These are phyloP conservation scores for Lenzites betulinus DNA, from an alignment of 768 basidiomycete species.

Conservation along the genomic window DNA sequence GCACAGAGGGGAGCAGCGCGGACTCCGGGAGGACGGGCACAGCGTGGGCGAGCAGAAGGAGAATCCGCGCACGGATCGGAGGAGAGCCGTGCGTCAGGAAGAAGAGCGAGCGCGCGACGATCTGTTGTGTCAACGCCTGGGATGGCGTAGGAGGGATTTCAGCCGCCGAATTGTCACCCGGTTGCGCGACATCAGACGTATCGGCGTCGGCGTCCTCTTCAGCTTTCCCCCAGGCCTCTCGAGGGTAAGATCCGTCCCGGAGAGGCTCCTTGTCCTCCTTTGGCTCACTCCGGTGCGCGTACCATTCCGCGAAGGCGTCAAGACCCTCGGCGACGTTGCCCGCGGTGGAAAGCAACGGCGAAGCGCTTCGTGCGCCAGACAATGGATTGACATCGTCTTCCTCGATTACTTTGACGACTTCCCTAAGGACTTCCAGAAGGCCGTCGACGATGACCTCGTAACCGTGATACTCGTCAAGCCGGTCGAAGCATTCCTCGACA, in stretches of 20 bases:
- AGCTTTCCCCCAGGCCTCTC: slow-evolving; percentile 53
- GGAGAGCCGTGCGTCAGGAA: slow-evolving; percentile 92
- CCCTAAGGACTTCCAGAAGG: slow-evolving; percentile 81
- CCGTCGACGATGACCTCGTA: slow-evolving; percentile 87
- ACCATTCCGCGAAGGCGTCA: slow-evolving; percentile 66
- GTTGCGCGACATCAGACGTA: slow-evolving; percentile 24
- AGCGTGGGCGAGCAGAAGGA: slow-evolving; percentile 72
- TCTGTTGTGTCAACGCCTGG: slow-evolving; percentile 79
- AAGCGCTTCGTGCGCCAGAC: slow-evolving; percentile 14
- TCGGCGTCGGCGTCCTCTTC: slow-evolving; percentile 28
- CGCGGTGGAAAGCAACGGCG: not conserved
- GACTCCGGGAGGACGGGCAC: slow-evolving; percentile 72
- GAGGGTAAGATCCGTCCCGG: slow-evolving; percentile 57
- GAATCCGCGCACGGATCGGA: slow-evolving; percentile 80
- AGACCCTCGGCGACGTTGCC: slow-evolving; percentile 37
- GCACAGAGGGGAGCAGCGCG: slow-evolving; percentile 80
- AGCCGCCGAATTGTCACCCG: slow-evolving; percentile 41
- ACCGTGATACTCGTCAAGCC: slow-evolving; percentile 94
- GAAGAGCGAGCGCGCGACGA: slow-evolving; percentile 82
- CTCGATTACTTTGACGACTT: slow-evolving; percentile 81
- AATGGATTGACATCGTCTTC: slow-evolving; percentile 44
- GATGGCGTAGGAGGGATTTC: slow-evolving; percentile 62
- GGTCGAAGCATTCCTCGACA: slow-evolving; percentile 96
- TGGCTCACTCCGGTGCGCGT: slow-evolving; percentile 47
- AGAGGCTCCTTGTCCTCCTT: slow-evolving; percentile 30